These are phyloP conservation scores for Lepidium africanum DNA, from an alignment of 345 rosid species.

Conservation along the genomic window DNA sequence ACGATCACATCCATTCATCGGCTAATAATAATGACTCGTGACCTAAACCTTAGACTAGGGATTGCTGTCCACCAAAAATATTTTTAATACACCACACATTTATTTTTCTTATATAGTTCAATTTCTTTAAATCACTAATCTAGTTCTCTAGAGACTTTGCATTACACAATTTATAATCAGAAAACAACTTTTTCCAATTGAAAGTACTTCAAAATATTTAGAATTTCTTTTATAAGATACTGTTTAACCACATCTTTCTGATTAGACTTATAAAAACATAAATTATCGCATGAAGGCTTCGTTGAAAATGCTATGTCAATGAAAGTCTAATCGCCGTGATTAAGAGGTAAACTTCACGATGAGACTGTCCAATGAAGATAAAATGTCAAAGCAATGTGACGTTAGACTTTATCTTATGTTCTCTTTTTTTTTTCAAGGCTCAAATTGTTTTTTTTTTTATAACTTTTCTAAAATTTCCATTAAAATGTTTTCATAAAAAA, in stretches of 20 bases:
- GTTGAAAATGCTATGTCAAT: background rate
- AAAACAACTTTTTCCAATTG: too few species aligned
- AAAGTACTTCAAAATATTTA: too few species aligned
- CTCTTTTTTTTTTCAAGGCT: background rate
- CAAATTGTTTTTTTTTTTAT: too few species aligned
- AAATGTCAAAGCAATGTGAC: conserved; percentile 31
- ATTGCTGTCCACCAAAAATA: conserved; percentile 10
- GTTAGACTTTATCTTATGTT: conserved; percentile 1
- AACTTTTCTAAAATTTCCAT: too few species aligned
- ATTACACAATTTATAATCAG: background rate
- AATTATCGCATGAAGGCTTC: conserved; percentile 7
- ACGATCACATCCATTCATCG: conserved; percentile 20
- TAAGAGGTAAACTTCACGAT: conserved; percentile 17
- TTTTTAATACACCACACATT: background rate
- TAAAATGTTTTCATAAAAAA: too few species aligned
- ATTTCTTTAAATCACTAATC: background rate
- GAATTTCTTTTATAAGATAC: too few species aligned
- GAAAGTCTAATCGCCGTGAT: conserved; percentile 28
- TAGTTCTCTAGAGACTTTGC: background rate
- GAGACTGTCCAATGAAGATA: conserved; percentile 23
- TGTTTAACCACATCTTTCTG: background rate
- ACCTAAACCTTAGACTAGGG: conserved; percentile 29
- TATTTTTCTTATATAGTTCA: background rate
- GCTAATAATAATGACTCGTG: conserved; percentile 31
- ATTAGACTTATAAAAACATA: conserved; percentile 3